Conservation (phyloP, 495 filamentous ascomycete species). For the Umbilicaria muhlenbergii region DNA sequence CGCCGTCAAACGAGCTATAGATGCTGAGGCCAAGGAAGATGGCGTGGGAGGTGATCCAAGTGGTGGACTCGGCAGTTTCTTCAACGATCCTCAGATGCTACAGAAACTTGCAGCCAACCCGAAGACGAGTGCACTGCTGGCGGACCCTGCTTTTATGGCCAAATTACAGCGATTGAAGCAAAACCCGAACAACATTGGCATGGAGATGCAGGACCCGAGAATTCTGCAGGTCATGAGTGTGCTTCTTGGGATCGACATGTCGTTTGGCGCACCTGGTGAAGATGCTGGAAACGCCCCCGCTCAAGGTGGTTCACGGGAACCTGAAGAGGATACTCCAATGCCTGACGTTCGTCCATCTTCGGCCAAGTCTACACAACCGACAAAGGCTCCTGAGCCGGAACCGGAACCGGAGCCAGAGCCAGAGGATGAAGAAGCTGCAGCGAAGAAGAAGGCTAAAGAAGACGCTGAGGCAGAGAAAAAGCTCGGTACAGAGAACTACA, state of each 20-base stretch:
- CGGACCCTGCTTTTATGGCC: constrained; percentile 73
- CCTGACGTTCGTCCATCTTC: constrained; percentile 44
- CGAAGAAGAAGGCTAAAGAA: constrained; percentile 78
- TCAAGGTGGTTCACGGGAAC: constrained; percentile 28
- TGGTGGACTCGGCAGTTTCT: constrained; percentile 73
- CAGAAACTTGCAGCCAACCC: constrained; percentile 87
- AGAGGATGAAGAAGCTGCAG: constrained; percentile 64
- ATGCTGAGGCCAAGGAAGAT: constrained; percentile 55
- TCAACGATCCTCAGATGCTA: constrained; percentile 78
- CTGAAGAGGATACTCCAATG: constrained; percentile 67
- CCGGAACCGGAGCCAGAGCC: constrained; percentile 47
- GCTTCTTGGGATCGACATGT: constrained; percentile 86
- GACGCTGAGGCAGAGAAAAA: constrained; percentile 91
- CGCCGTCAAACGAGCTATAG: constrained; percentile 74
- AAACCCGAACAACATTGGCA: constrained; percentile 65
- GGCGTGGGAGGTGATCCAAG: constrained; percentile 50
- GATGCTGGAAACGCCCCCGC: constrained; percentile 25
- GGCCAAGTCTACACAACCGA: constrained; percentile 30
- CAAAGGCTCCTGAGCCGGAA: constrained; percentile 43
- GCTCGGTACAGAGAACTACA: constrained; percentile 88
- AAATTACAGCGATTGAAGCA: constrained; percentile 68
- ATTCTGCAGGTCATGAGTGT: constrained; percentile 93
- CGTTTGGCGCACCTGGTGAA: constrained; percentile 47
- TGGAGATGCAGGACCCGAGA: constrained; percentile 72
- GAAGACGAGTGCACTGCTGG: constrained; percentile 76